A percentile compares a stretch with the other conserved stretches of the same genome.
Conservation (phyloP, 352 stramenopile species). For the Pythium myriotylum region DNA sequence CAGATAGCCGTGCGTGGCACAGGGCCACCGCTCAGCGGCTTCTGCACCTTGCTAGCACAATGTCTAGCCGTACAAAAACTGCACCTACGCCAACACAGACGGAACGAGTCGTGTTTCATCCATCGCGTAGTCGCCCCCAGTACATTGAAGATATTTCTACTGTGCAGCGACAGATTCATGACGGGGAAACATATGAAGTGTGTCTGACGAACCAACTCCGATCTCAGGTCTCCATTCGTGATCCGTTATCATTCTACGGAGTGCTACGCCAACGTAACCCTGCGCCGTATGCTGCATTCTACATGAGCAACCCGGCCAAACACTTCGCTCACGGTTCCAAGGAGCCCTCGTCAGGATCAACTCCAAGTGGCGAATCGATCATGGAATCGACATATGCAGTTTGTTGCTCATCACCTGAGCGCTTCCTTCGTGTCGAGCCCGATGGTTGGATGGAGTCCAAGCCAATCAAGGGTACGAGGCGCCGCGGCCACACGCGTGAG, state of each 20-base stretch:
- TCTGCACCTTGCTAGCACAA: too few species aligned
- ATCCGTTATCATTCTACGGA: constrained; percentile 88
- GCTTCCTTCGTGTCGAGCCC: constrained; percentile 85
- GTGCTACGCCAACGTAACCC: constrained; percentile 92
- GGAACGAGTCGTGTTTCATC: constrained; percentile 51
- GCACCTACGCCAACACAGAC: not conserved
- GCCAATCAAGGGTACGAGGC: constrained; percentile 96
- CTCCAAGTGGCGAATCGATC: not conserved
- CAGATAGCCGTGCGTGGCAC: constrained; percentile 28
- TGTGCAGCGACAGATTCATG: constrained; percentile 90
- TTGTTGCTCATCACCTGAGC: constrained; percentile 96
- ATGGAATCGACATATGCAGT: constrained; percentile 78
- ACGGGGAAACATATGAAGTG: constrained; percentile 95
- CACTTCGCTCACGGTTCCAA: constrained; percentile 26
- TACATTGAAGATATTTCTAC: constrained; percentile 88
- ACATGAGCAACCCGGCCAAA: constrained; percentile 66
- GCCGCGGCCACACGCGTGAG: constrained; percentile 39
- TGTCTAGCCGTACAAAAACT: too few species aligned
- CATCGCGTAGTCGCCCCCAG: constrained; percentile 61
- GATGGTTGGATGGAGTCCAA: constrained; percentile 94
- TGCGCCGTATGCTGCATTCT: constrained; percentile 94
- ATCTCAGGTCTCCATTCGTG: constrained; percentile 36
- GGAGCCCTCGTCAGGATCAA: not conserved
- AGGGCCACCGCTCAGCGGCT: constrained; percentile 23
- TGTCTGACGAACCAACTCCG: constrained; percentile 96